Conservation (phyloP, 2,329 filamentous ascomycete genomes). For the Neofusicoccum umdonicola region DNA sequence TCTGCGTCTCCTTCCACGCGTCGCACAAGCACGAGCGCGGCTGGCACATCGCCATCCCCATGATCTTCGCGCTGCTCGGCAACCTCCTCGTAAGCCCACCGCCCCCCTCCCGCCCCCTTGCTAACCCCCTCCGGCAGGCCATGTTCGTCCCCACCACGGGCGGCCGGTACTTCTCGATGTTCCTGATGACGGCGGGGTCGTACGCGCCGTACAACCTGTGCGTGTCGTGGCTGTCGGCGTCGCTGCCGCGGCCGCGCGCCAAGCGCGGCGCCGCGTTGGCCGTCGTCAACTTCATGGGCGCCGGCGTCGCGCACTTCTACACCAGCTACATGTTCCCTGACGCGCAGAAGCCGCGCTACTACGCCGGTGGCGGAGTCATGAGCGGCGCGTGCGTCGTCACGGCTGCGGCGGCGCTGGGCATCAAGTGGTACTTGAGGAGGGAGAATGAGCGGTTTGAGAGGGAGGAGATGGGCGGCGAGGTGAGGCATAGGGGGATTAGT, state of each 20-base stretch:
- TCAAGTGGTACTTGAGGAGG: constrained; percentile 17
- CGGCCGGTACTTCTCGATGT: constrained; percentile 31
- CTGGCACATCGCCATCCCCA: neutral
- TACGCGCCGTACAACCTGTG: constrained; percentile 13
- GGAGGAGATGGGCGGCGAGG: constrained; percentile 19
- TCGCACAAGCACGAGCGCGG: constrained; percentile 5
- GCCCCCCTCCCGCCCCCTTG: too few species aligned
- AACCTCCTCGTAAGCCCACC: neutral
- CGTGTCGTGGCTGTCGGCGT: neutral
- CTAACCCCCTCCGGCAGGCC: neutral
- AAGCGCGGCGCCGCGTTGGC: constrained; percentile 18
- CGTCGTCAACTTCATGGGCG: constrained; percentile 19
- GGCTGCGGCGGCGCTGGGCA: constrained; percentile 12
- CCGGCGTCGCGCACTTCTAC: neutral
- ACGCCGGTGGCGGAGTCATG: constrained; percentile 18
- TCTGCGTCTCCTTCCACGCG: constrained; percentile 12
- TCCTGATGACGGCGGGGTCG: constrained; percentile 25
- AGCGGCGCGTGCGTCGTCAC: neutral
- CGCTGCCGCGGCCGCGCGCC: constrained; percentile 10
- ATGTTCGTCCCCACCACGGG: constrained; percentile 9
- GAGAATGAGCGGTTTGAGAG: constrained; percentile 21
- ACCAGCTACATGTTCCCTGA: constrained; percentile 18
- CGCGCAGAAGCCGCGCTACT: constrained; percentile 18
- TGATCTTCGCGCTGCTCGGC: constrained; percentile 1
- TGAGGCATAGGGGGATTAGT: constrained; percentile 15